Evolutionary conservation across 2,329 filamentous ascomycete genomes (phyloP), one percentile per base, ranked within the genome.

Genomic region (Sporothrix mexicana): DNA sequence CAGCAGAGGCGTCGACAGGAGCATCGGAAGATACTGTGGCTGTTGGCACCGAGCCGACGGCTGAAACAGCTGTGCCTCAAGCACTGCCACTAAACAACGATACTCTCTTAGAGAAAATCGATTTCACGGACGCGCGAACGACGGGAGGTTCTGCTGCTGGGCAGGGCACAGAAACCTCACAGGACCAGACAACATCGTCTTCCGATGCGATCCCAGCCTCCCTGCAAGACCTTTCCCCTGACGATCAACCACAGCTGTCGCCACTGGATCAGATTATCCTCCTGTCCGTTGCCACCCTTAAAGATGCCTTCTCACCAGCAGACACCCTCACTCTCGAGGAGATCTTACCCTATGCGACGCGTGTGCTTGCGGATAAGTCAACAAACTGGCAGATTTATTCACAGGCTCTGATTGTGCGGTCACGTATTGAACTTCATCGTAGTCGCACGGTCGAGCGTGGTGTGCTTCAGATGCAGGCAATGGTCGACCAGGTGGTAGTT

Each of bases 361-460:
- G 96, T 55, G 96, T 98, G 0, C 86, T 99, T 1, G 88, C 92
- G 9, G 94, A 96, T 74, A 95, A 95, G 77, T 92, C 92, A 62
- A 95, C 94, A 0, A 99, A 98, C 81, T 99, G 96, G 96, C 96
- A 98, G 80, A 91, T 98, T 47, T 98, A 98, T 80, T 98, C 96
- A 0, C 95, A 98, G 79, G 96, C 94, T 0, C 85, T 99, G 9
- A 86, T 99, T 0, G 93, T 98, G 1, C 88, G 96, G 61, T 97
- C 93, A 74, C 88, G 96, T 17, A 95, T 98, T 71, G 96, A 99
- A 81, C 87, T 95, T 0, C 95, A 97, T 81, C 89, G 90, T 70
- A 93, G 95, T 70, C 88, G 95, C 71, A 99, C 96, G 0, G 87
- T 97, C 51, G 96, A 99, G 82, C 87, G 96, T 74, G 93, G 94